These are phyloP conservation scores for Yamadazyma conglobata DNA, from an alignment of 1,139 yeast species.

Conservation along the genomic window DNA sequence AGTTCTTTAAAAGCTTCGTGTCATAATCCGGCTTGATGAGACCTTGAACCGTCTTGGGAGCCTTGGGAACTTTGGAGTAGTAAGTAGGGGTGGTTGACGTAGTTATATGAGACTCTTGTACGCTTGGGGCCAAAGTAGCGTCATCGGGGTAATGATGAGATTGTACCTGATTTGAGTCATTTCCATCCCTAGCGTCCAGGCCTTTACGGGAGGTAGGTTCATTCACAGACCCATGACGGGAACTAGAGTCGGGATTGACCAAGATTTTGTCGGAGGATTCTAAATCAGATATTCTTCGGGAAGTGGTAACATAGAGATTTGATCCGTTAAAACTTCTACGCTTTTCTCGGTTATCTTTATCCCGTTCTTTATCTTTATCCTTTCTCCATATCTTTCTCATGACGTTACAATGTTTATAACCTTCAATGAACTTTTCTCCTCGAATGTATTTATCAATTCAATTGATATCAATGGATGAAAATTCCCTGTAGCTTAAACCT, in stretches of 20 bases:
- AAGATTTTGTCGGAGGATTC: no score
- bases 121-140: constrained; percentile 5
- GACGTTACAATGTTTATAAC: no score
- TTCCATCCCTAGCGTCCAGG: no score
- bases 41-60: constrained; percentile 14
- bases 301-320: constrained; percentile 1
- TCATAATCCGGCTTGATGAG: constrained; percentile 38
- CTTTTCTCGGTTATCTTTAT: constrained; percentile 15
- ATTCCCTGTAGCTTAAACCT: no score
- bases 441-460: no score
- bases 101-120: constrained; percentile 3
- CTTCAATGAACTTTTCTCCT: no score
- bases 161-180: neutral
- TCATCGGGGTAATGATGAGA: constrained; percentile 4
- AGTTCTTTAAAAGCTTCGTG: constrained; percentile 27
- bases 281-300: constrained; percentile 9
- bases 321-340: constrained; percentile 12
- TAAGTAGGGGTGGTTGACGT: constrained; percentile 1
- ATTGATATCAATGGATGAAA: no score
- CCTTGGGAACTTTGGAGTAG: neutral
- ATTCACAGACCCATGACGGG: no score
- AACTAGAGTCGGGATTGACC: no score
- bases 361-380: constrained; percentile 16
- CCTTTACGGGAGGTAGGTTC: no score
- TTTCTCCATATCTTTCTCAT: constrained; percentile 23